phyloP scores from a whole-genome alignment of 1,284 basidiomycete genomes.

The Exobasidium cylindrosporum region DNA sequence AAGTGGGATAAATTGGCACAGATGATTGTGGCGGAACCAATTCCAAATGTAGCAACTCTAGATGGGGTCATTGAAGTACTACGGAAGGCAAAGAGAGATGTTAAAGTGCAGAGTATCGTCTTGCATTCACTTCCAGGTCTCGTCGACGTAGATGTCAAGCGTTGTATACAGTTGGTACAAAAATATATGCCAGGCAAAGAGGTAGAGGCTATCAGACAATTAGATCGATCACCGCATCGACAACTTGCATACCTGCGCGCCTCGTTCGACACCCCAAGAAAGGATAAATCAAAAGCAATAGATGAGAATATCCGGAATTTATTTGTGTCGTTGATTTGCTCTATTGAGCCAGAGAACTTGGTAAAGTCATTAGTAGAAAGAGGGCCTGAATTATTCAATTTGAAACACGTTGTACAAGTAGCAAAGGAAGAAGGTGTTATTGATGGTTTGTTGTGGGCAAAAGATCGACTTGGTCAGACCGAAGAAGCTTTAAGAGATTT shows the following conservation, averaged over 20 bases:
- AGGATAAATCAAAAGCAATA: slow-evolving; percentile 13
- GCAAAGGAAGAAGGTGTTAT: slow-evolving; percentile 69
- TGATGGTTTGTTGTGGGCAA: slow-evolving; percentile 79
- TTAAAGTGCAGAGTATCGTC: slow-evolving; percentile 57
- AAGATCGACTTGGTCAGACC: slow-evolving; percentile 67
- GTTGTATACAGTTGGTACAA: slow-evolving; percentile 74
- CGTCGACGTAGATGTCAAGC: slow-evolving; percentile 64
- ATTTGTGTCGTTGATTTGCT: slow-evolving; percentile 73
- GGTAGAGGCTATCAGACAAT: slow-evolving; percentile 56
- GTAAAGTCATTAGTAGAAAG: slow-evolving; percentile 68
- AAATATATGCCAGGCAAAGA: slow-evolving; percentile 65
- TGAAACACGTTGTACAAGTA: slow-evolving; percentile 62
- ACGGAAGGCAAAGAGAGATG: background rate
- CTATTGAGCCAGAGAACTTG: slow-evolving; percentile 66
- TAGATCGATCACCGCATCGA: slow-evolving; percentile 60
- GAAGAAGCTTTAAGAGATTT: slow-evolving; percentile 58
- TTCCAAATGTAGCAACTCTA: slow-evolving; percentile 67
- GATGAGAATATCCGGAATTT: slow-evolving; percentile 51
- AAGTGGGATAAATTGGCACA: slow-evolving; percentile 73
- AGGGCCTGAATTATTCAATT: slow-evolving; percentile 64
- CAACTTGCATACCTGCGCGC: slow-evolving; percentile 76
- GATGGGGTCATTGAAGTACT: slow-evolving; percentile 67
- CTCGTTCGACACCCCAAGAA: slow-evolving; percentile 60
- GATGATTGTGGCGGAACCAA: slow-evolving; percentile 74
- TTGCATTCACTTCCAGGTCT: slow-evolving; percentile 66